These are phyloP conservation scores for Lepidium africanum DNA, from an alignment of 345 rosid species.

Conservation along the genomic window DNA sequence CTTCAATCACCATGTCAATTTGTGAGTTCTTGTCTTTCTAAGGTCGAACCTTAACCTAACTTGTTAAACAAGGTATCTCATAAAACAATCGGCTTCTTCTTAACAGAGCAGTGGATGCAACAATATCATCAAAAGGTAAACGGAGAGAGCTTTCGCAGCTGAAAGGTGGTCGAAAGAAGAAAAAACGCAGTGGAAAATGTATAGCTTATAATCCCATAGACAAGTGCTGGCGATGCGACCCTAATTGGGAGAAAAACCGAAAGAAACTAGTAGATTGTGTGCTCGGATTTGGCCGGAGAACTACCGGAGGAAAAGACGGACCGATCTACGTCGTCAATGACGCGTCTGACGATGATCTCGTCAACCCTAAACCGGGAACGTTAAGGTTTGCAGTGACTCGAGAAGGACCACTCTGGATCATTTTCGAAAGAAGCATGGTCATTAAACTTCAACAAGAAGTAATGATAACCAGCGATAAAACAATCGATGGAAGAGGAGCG, in stretches of 20 bases:
- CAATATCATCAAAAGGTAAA: slow-evolving; percentile 6
- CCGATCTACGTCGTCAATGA: slow-evolving; percentile 49
- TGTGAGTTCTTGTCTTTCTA: slow-evolving; percentile 16
- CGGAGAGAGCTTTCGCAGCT: slow-evolving; percentile 33
- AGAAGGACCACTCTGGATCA: slow-evolving; percentile 69
- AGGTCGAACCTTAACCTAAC: slow-evolving; percentile 1
- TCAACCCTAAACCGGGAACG: slow-evolving; percentile 63
- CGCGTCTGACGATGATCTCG: slow-evolving; percentile 39
- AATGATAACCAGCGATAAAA: slow-evolving; percentile 44
- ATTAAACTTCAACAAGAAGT: slow-evolving; percentile 58
- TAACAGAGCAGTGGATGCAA: slow-evolving; percentile 17
- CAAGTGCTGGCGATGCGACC: slow-evolving; percentile 53
- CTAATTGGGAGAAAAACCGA: slow-evolving; percentile 43
- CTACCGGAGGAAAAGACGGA: slow-evolving; percentile 60
- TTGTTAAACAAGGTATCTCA: slow-evolving; percentile 1
- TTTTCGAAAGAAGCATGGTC: slow-evolving; percentile 51
- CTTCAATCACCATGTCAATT: slow-evolving; percentile 15
- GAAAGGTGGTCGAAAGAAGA: background rate
- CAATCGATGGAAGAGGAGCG: slow-evolving; percentile 79
- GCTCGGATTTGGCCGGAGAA: slow-evolving; percentile 58
- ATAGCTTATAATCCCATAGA: slow-evolving; percentile 53
- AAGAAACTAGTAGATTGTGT: slow-evolving; percentile 51
- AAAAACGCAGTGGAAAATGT: slow-evolving; percentile 29
- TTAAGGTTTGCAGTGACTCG: slow-evolving; percentile 65
- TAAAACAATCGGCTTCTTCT: background rate